Percentiles rank a stretch among this genome's conserved stretches.
These are phyloP conservation scores for Saturnispora saitoi DNA, from an alignment of 805 yeast genomes.

Conservation along the genomic window DNA sequence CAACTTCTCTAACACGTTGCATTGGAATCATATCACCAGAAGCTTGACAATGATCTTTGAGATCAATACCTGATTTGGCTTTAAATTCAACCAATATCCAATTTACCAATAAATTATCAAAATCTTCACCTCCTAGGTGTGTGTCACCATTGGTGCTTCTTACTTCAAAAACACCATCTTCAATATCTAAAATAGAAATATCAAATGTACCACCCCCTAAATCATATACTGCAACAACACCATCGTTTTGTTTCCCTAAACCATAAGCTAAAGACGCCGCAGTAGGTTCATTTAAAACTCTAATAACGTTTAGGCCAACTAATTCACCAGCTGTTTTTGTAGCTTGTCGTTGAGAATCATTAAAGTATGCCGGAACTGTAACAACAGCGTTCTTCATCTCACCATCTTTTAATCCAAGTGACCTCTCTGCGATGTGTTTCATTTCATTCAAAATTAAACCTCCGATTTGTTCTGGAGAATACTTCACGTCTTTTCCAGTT, in stretches of 20 bases:
- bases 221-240: slow-evolving; percentile 84
- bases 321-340: slow-evolving; percentile 93
- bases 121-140: slow-evolving; percentile 86
- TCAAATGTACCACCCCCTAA: slow-evolving; percentile 98
- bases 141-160: slow-evolving; percentile 93
- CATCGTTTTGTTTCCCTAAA: slow-evolving; percentile 61
- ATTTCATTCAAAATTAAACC: slow-evolving; percentile 87
- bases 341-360: slow-evolving; percentile 85
- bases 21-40: slow-evolving; percentile 61
- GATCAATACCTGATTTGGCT: slow-evolving; percentile 56
- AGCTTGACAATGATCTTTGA: slow-evolving; percentile 20
- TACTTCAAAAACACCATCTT: slow-evolving; percentile 95
- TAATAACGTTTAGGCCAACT: slow-evolving; percentile 79
- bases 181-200: slow-evolving; percentile 90
- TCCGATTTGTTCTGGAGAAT: slow-evolving; percentile 94
- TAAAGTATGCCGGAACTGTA: slow-evolving; percentile 84
- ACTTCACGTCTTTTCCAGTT: slow-evolving; percentile 54
- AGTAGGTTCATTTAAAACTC: slow-evolving; percentile 84
- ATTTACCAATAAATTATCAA: slow-evolving; percentile 76
- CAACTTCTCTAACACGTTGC: slow-evolving; percentile 81
- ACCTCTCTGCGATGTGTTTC: slow-evolving; percentile 89
- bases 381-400: slow-evolving; percentile 81
- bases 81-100: slow-evolving; percentile 73
- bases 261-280: slow-evolving; percentile 93
- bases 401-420: slow-evolving; percentile 47